Conservation (phyloP, 1,139 yeast genomes). For the Arxiozyma telluris region DNA sequence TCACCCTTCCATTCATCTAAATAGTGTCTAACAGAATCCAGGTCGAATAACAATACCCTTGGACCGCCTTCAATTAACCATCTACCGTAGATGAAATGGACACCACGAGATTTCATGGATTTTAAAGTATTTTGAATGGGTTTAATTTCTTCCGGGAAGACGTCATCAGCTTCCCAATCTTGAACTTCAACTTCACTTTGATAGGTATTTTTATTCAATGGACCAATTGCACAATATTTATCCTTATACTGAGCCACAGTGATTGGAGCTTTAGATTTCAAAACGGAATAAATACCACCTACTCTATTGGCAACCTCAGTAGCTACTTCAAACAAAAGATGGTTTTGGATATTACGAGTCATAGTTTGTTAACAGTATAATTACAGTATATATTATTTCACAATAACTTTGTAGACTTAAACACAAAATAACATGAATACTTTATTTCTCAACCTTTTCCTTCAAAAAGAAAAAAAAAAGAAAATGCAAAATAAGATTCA, state of each 20-base stretch:
- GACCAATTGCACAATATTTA: slow-evolving; percentile 81
- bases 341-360: slow-evolving; percentile 74
- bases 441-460: no score
- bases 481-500: no score
- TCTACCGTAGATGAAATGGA: slow-evolving; percentile 78
- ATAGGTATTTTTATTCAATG: slow-evolving; percentile 71
- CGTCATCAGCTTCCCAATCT: slow-evolving; percentile 52
- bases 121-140: slow-evolving; percentile 35
- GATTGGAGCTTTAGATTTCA: slow-evolving; percentile 93
- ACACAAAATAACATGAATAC: no score
- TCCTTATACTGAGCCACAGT: slow-evolving; percentile 90
- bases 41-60: slow-evolving; percentile 77
- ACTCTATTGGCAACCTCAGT: slow-evolving; percentile 97
- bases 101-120: slow-evolving; percentile 66
- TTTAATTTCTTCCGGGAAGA: slow-evolving; percentile 32
- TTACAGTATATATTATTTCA: neutral
- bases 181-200: slow-evolving; percentile 90
- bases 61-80: slow-evolving; percentile 99
- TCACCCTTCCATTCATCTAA: slow-evolving; percentile 93
- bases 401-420: no score
- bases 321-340: slow-evolving; percentile 85
- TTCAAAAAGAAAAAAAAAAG: no score
- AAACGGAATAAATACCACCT: slow-evolving; percentile 94
- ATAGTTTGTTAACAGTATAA: slow-evolving; percentile 26
- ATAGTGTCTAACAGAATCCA: slow-evolving; percentile 57